Conservation (phyloP, 179 eudicot genomes). For the Spergularia azorica region DNA sequence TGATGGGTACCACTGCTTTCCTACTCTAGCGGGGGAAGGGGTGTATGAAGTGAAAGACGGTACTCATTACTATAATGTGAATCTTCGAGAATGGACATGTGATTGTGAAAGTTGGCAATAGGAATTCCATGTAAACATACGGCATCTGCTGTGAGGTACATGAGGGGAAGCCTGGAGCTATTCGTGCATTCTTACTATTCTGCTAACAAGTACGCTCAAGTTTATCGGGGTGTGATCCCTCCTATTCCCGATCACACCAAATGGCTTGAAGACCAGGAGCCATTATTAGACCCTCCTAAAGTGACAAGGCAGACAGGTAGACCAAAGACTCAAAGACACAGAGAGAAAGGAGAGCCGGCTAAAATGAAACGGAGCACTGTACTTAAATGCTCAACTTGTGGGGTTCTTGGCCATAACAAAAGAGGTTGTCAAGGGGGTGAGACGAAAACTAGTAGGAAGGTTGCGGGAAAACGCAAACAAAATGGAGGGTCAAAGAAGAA, state of each 20-base stretch:
- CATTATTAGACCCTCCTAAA: background rate
- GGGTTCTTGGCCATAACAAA: background rate
- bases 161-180: background rate
- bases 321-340: background rate
- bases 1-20: background rate
- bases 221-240: background rate
- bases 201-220: background rate
- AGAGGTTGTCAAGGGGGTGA: constrained; percentile 12
- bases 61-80: background rate
- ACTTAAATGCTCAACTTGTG: too few relatives aligned
- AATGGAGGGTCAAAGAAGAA: background rate
- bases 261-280: background rate
- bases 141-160: background rate
- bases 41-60: background rate
- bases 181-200: background rate
- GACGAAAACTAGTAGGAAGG: background rate
- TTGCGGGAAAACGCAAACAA: background rate
- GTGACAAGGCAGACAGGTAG: background rate
- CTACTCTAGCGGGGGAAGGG: background rate
- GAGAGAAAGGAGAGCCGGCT: background rate
- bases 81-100: background rate
- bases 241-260: background rate
- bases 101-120: constrained; percentile 9
- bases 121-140: constrained; percentile 8
- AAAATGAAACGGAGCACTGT: background rate